Evolutionary conservation across 1,284 basidiomycete species (phyloP).

Genomic region (Gomphus bonarii): DNA sequence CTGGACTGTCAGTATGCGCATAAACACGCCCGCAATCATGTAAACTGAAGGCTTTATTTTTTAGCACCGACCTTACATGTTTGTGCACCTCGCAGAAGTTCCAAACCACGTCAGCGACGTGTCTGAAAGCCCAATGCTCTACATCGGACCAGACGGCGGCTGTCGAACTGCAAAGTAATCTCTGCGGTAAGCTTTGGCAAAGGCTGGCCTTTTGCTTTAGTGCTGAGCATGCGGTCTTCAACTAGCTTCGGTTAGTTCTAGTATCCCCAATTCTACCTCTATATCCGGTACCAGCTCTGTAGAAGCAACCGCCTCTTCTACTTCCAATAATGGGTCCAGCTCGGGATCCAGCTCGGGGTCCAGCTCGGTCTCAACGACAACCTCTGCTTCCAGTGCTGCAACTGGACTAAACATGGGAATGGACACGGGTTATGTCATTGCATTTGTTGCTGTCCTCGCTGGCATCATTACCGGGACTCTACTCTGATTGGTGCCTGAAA

Average conservation of each 20-base stretch:
- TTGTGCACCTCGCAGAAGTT: slow-evolving; percentile 22
- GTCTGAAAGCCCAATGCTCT: slow-evolving; percentile 22
- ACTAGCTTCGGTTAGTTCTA: not conserved
- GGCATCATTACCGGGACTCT: not conserved
- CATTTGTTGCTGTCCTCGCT: not conserved
- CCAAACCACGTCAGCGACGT: slow-evolving; percentile 20
- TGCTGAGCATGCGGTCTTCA: not conserved
- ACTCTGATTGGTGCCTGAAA: not conserved
- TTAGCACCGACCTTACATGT: slow-evolving; percentile 19
- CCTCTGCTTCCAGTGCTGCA: not conserved
- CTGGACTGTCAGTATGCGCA: slow-evolving; percentile 8
- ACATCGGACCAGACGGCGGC: slow-evolving; percentile 13
- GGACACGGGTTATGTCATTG: not conserved
- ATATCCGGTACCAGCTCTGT: not conserved
- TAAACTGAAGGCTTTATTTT: too few relatives aligned
- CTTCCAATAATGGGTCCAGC: not conserved
- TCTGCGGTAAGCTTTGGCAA: not conserved
- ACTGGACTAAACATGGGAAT: not conserved
- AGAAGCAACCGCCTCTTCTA: not conserved
- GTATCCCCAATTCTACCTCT: too few relatives aligned
- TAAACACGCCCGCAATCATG: not conserved
- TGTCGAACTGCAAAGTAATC: not conserved
- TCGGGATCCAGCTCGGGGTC: not conserved
- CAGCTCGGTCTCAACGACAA: not conserved
- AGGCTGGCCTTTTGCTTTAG: not conserved